A percentile compares a stretch with the other conserved stretches of the same genome.
phyloP scores from a whole-genome alignment of 108 stramenopile genomes.

The Cyclostephanos invisitatus region DNA sequence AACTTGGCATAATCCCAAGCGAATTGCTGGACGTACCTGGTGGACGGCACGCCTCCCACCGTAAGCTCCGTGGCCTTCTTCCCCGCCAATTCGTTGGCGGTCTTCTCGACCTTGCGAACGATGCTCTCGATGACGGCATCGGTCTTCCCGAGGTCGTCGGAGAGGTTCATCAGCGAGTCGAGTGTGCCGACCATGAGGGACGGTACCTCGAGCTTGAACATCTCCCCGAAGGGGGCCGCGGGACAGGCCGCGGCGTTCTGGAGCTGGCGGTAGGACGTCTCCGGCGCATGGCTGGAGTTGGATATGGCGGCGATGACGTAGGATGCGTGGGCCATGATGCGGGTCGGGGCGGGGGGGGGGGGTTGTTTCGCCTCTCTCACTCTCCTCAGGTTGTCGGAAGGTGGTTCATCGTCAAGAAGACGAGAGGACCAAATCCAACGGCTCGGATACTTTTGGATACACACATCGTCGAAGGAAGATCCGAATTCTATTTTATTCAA shows the following conservation, averaged over 20 bases:
- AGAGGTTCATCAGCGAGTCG: conserved; percentile 86
- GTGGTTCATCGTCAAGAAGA: too few species aligned
- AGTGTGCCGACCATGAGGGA: conserved; percentile 91
- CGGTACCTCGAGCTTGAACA: conserved; percentile 95
- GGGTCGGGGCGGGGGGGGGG: too few species aligned
- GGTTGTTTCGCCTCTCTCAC: neutral
- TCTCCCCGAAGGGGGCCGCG: conserved; percentile 82
- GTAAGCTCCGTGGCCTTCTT: conserved; percentile 66
- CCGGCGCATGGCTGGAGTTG: conserved; percentile 82
- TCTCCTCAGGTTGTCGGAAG: neutral
- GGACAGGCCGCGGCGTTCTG: conserved; percentile 89
- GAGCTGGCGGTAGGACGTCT: conserved; percentile 88
- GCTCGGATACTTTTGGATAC: neutral
- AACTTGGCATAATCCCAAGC: conserved; percentile 95
- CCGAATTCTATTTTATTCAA: too few species aligned
- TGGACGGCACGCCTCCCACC: conserved; percentile 83
- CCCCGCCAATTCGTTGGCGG: conserved; percentile 70
- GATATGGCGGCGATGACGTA: conserved; percentile 84
- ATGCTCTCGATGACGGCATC: conserved; percentile 82
- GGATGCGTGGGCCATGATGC: conserved; percentile 20
- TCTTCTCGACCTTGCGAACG: conserved; percentile 90
- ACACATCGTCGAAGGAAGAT: too few species aligned
- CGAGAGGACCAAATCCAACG: neutral
- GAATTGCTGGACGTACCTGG: conserved; percentile 88
- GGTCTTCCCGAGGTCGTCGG: conserved; percentile 87